Evolutionary conservation across 192 early-diverging fungal species (phyloP).

Genomic region (Mortierella alpina): DNA sequence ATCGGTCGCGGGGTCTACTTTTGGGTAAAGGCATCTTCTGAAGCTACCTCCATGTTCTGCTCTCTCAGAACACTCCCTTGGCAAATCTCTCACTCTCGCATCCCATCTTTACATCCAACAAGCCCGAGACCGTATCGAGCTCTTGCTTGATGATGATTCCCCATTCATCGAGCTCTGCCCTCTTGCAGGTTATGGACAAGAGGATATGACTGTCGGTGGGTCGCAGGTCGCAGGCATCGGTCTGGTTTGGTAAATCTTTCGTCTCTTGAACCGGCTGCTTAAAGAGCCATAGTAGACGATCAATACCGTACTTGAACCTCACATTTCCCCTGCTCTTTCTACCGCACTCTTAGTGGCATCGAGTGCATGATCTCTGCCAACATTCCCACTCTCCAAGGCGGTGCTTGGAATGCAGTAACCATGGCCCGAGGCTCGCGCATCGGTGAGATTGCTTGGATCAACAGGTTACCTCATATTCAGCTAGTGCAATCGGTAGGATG

Average conservation of each 20-base stretch:
- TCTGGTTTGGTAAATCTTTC: conserved; percentile 63
- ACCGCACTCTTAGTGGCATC: conserved; percentile 48
- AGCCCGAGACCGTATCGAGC: conserved; percentile 71
- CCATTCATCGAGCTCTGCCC: conserved; percentile 73
- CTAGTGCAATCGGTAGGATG: conserved; percentile 66
- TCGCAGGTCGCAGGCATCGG: conserved; percentile 72
- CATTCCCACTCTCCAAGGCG: conserved; percentile 70
- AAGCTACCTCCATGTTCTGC: neutral
- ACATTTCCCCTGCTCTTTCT: neutral
- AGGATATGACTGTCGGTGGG: conserved; percentile 73
- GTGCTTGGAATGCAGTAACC: conserved; percentile 69
- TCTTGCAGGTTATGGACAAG: conserved; percentile 67
- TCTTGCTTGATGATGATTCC: conserved; percentile 70
- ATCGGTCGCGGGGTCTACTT: conserved; percentile 66
- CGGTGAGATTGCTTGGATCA: conserved; percentile 63
- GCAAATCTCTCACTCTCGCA: neutral
- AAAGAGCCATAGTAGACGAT: neutral
- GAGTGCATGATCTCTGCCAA: conserved; percentile 69
- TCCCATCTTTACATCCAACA: neutral
- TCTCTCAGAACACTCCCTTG: neutral
- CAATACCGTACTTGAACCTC: neutral
- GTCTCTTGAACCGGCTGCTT: neutral
- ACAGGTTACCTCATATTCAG: conserved; percentile 65
- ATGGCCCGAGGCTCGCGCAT: conserved; percentile 64
- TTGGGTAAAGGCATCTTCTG: conserved; percentile 51